Base-by-base conservation (phyloP, 306 rosid genomes). In the Pterocarpus santalinus region DNA sequence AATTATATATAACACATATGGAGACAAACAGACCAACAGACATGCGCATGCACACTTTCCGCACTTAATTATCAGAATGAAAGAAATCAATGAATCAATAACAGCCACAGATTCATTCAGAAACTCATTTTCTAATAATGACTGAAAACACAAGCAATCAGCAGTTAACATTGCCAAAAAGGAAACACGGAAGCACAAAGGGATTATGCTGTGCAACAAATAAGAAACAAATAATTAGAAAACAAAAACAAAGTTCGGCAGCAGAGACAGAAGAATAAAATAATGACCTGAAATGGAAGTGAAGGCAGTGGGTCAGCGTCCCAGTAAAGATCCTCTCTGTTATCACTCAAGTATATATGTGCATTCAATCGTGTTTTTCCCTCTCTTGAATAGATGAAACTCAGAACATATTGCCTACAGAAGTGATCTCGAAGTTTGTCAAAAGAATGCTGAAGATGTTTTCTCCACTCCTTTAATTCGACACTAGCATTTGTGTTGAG, bases 391-490 rank as follows among this genome's bases (percentile, higher is more conserved):
- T 95, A 95, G 84, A 95, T 95, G 92, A 95, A 95, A 89, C 83
- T 81, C 81, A 95, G 76, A 75, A 95, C 92, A 88, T 95, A 95
- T 75, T 90, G 97, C 82, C 91, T 85, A 69, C 99, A 95, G 77
- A 95, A 95, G 77, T 95, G 99, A 86, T 95, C 99, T 84, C 89
- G 86, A 69, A 95, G 99, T 87, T 92, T 89, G 89, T 95, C 99
- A 81, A 93, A 95, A 78, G 91, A 93, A 82, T 89, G 94, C 83
- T 93, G 99, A 86, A 95, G 92, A 81, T 86, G 93, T 78, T 97
- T 97, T 81, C 81, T 95, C 99, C 99, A 95, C 57, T 95, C 98
- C 88, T 95, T 95, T 16, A 95, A 85, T 75, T 91, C 99, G 22
- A 75, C 73, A 78, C 81, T 75, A 83, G 88, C 86, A 82, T 83